Percentiles rank a stretch among this genome's conserved stretches.
These are phyloP conservation scores for Pseudophaeomoniella oleicola DNA, from an alignment of 2,329 filamentous ascomycete genomes.

Conservation along the genomic window DNA sequence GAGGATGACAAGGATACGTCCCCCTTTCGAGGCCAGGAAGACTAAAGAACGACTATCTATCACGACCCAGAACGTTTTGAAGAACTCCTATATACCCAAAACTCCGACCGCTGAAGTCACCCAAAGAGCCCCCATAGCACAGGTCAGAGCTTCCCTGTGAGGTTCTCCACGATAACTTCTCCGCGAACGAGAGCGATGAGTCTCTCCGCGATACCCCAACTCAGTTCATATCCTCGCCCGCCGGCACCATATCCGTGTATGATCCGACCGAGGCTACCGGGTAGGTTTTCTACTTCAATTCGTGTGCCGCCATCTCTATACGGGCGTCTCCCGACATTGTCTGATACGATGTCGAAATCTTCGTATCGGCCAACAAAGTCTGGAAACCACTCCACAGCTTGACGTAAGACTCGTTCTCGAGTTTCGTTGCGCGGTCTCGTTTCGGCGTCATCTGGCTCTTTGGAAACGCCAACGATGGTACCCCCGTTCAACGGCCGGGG, in stretches of 20 bases:
- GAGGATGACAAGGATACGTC: no score
- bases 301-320: conserved; percentile 33
- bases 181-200: conserved; percentile 8
- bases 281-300: conserved; percentile 34
- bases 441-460: conserved; percentile 44
- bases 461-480: conserved; percentile 53
- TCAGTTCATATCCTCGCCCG: conserved; percentile 47
- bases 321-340: conserved; percentile 30
- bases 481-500: conserved; percentile 48
- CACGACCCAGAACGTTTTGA: no score
- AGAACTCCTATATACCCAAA: no score
- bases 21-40: no score
- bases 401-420: conserved; percentile 31
- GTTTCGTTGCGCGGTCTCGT: conserved; percentile 32
- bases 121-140: no score
- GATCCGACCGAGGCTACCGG: conserved; percentile 15
- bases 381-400: conserved; percentile 25
- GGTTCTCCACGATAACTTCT: no score
- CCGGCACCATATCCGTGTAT: conserved; percentile 47
- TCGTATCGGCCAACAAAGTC: conserved; percentile 18
- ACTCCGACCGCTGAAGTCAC: no score
- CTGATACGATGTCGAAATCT: conserved; percentile 27
- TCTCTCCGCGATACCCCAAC: conserved; percentile 39
- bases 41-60: no score
- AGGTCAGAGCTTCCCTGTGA: no score